Conservation (phyloP, 2,329 filamentous ascomycete genomes). For the Stachybotrys chlorohalonatus region DNA sequence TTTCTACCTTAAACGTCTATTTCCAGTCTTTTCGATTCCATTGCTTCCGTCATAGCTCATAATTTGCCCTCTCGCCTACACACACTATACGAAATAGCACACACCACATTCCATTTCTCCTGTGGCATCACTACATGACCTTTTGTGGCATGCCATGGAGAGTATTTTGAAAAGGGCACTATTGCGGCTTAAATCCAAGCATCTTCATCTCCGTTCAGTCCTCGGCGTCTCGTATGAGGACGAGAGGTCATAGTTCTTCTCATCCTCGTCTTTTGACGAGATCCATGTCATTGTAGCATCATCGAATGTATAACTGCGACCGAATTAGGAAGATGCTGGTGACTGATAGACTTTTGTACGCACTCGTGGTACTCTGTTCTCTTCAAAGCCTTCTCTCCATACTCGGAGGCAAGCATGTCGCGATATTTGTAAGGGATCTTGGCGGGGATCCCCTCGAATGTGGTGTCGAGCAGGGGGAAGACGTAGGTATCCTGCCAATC, state of each 20-base stretch:
- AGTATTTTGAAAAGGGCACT: too few species aligned
- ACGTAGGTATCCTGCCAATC: constrained; percentile 42
- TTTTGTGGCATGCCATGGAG: too few species aligned
- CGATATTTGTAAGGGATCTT: constrained; percentile 57
- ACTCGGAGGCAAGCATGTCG: constrained; percentile 50
- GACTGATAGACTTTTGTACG: constrained; percentile 9
- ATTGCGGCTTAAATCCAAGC: too few species aligned
- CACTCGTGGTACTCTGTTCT: constrained; percentile 44
- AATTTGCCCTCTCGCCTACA: too few species aligned
- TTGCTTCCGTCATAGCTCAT: too few species aligned
- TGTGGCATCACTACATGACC: too few species aligned
- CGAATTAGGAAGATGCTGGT: constrained; percentile 4
- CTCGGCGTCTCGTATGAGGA: too few species aligned
- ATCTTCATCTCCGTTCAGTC: too few species aligned
- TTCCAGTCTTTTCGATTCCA: too few species aligned
- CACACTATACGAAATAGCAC: too few species aligned
- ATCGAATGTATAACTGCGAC: constrained; percentile 30
- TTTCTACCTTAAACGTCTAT: too few species aligned
- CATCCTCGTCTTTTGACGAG: constrained; percentile 1
- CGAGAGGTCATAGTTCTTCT: background rate
- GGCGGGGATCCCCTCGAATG: constrained; percentile 56
- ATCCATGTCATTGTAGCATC: constrained; percentile 25
- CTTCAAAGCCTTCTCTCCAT: constrained; percentile 40
- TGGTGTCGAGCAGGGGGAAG: constrained; percentile 59
- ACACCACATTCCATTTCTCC: too few species aligned